phyloP scores from a whole-genome alignment of 2,329 filamentous ascomycete genomes.

The Thielaviopsis euricoi region DNA sequence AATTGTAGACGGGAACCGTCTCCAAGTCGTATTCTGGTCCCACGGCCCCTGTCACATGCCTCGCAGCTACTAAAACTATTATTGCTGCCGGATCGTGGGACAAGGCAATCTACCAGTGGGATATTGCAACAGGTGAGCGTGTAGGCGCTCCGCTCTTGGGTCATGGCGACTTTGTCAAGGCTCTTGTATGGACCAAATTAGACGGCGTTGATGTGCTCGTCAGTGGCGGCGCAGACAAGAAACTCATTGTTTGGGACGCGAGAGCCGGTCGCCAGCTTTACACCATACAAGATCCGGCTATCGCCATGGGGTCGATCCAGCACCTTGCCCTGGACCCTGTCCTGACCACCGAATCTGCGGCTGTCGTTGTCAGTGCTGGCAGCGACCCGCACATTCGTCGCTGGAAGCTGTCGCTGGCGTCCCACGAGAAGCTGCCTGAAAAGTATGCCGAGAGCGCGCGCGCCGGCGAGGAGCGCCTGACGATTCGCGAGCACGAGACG shows the following conservation, averaged over 20 bases:
- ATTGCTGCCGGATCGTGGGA: constrained; percentile 91
- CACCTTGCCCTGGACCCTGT: constrained; percentile 60
- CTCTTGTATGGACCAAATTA: constrained; percentile 47
- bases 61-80: constrained; percentile 46
- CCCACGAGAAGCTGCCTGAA: constrained; percentile 37
- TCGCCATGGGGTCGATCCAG: constrained; percentile 61
- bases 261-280: constrained; percentile 52
- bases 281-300: constrained; percentile 57
- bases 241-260: constrained; percentile 72
- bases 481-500: constrained; percentile 71
- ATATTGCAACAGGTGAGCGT: constrained; percentile 35
- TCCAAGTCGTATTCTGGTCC: constrained; percentile 49
- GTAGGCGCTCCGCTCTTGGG: constrained; percentile 48
- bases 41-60: constrained; percentile 60
- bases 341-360: constrained; percentile 29
- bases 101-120: constrained; percentile 79
- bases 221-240: constrained; percentile 62
- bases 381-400: constrained; percentile 65
- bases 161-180: constrained; percentile 85
- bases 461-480: constrained; percentile 26
- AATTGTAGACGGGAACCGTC: constrained; percentile 1
- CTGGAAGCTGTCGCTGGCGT: constrained; percentile 46
- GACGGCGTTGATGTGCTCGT: constrained; percentile 47
- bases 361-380: constrained; percentile 61
- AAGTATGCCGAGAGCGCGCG: constrained; percentile 23